Conservation (phyloP, 2,329 filamentous ascomycete species). For the Monosporascus sp. region DNA sequence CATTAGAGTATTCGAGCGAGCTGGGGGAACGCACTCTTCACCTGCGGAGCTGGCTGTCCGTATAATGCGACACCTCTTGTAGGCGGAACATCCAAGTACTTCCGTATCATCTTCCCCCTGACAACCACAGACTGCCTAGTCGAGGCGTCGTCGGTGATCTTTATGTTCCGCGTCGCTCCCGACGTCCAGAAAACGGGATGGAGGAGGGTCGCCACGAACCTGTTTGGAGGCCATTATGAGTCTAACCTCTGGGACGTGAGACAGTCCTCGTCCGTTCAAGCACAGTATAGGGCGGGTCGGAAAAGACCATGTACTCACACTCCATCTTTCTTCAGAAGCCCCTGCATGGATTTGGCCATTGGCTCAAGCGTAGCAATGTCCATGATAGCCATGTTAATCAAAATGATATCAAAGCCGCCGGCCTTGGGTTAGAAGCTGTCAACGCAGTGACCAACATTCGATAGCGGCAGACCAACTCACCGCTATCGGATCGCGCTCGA, state of each 20-base stretch:
- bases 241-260: no score
- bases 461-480: neutral
- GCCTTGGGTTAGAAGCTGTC: constrained; percentile 11
- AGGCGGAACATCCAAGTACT: constrained; percentile 39
- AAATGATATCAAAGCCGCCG: constrained; percentile 36
- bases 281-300: no score
- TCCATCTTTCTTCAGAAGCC: constrained; percentile 34
- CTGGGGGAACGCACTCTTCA: constrained; percentile 10
- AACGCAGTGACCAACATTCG: neutral
- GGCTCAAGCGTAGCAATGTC: constrained; percentile 39
- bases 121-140: constrained; percentile 31
- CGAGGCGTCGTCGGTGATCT: constrained; percentile 30
- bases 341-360: constrained; percentile 35
- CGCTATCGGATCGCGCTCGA: constrained; percentile 4
- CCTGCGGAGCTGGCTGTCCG: constrained; percentile 31
- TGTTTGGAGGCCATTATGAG: constrained; percentile 9
- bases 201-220: constrained; percentile 42
- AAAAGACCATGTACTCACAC: constrained; percentile 29
- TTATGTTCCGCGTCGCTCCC: constrained; percentile 32
- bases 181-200: constrained; percentile 47
- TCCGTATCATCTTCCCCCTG: constrained; percentile 32
- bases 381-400: constrained; percentile 47
- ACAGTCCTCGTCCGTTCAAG: no score
- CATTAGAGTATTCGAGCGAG: neutral
- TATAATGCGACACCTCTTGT: constrained; percentile 31